phyloP scores from a whole-genome alignment of 768 basidiomycete genomes.

The Termitomyces sp. region DNA sequence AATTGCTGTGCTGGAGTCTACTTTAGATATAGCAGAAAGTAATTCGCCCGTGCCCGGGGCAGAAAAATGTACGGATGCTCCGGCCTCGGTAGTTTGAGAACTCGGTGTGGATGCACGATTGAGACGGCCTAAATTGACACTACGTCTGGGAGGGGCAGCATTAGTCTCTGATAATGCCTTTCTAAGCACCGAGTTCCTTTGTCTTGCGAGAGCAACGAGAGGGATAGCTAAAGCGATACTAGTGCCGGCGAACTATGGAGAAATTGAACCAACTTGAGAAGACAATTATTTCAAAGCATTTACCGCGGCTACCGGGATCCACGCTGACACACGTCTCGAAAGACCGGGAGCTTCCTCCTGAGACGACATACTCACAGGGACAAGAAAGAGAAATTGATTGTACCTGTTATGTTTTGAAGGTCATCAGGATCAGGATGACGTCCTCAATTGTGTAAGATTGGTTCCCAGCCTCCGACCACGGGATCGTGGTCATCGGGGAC shows the following conservation, averaged over 20 bases:
- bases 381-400: neutral
- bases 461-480: too few relatives aligned
- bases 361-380: constrained; percentile 3
- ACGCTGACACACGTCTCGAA: constrained; percentile 11
- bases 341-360: neutral
- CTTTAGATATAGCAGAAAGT: constrained; percentile 30
- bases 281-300: neutral
- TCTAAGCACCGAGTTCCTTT: constrained; percentile 19
- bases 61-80: constrained; percentile 17
- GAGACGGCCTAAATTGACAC: constrained; percentile 8
- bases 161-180: constrained; percentile 19
- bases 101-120: constrained; percentile 5
- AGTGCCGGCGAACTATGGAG: constrained; percentile 17
- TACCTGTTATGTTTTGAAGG: constrained; percentile 3
- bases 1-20: constrained; percentile 43
- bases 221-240: constrained; percentile 27
- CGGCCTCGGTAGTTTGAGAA: constrained; percentile 13
- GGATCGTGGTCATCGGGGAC: too few relatives aligned
- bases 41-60: constrained; percentile 26
- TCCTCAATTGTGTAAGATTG: neutral
- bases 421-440: too few relatives aligned
- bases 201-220: constrained; percentile 27
- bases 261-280: neutral
- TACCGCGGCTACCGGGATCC: constrained; percentile 16
- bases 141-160: constrained; percentile 25